Percentiles rank a stretch among this genome's conserved stretches.
Conservation (phyloP, 371 early-diverging fungal genomes). For the Mortierella sp. region DNA sequence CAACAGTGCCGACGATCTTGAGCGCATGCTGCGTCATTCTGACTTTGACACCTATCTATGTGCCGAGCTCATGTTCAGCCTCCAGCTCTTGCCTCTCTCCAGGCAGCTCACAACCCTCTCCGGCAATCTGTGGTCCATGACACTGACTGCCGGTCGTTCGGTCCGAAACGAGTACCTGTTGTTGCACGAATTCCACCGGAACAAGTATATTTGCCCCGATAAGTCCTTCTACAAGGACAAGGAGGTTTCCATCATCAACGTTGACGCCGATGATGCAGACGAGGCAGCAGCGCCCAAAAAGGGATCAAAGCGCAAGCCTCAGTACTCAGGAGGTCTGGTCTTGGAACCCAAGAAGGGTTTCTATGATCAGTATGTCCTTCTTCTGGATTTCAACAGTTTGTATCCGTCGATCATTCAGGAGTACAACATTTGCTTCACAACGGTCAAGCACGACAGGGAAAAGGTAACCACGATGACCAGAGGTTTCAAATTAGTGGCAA, state of each 20-base stretch:
- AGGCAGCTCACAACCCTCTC: constrained; percentile 94
- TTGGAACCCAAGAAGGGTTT: constrained; percentile 98
- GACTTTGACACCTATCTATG: constrained; percentile 90
- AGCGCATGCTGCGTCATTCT: constrained; percentile 83
- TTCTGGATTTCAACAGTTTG: constrained; percentile 99
- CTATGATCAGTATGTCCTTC: constrained; percentile 96
- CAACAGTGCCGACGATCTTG: constrained; percentile 68
- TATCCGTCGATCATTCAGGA: constrained; percentile 99
- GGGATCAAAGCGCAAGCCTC: constrained; percentile 85
- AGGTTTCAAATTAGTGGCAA: background rate
- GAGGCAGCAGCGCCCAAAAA: constrained; percentile 60
- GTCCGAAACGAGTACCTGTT: constrained; percentile 99
- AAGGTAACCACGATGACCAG: constrained; percentile 2
- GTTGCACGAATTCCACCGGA: constrained; percentile 96
- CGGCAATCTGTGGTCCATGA: constrained; percentile 94
- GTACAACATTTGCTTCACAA: constrained; percentile 99
- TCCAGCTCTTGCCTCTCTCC: constrained; percentile 95
- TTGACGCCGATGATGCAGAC: constrained; percentile 44
- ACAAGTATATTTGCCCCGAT: constrained; percentile 95
- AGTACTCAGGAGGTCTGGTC: constrained; percentile 99
- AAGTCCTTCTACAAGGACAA: constrained; percentile 61
- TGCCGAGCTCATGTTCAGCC: constrained; percentile 85
- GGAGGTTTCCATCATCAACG: constrained; percentile 7
- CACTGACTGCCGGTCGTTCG: constrained; percentile 95
- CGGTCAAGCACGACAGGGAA: constrained; percentile 77